Evolutionary conservation across 129 eudicot genomes (phyloP), one percentile per base, ranked within the genome.

Genomic region (Centella asiatica): DNA sequence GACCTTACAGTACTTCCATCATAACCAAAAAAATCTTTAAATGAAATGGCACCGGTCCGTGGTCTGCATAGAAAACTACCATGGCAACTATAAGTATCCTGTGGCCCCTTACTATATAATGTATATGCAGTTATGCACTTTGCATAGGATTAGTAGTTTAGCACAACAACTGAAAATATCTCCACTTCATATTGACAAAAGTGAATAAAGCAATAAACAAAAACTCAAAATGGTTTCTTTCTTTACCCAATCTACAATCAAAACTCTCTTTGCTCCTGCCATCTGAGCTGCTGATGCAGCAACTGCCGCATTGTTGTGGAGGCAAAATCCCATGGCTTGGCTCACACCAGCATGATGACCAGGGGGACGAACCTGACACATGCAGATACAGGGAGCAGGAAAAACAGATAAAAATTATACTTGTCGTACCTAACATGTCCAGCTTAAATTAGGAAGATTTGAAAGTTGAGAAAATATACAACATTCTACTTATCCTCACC

Each of bases 341-440:
- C 76, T 83, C 56, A 92, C 95, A 59, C 99, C 99, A 71, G 99
- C 99, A 80, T 92, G 99, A 76, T 92, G 99, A 65, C 99, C 99
- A 66, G 99, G 99, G 60, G 99, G 99, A 24, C 99, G 94, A 54
- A 92, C 94, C 99, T 92, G 79, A 56, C 57, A 34, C 65, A 62
- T 26, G 64, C 67, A 71, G 53, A 66, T 23, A 48, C 39, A 60
- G 29, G 40, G 44, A 56, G 60, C 52, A 63, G 45, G 6, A 31
- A 4, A 20, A 5, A 25, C n/a, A 33, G 46, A 31, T 19, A 15
- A 27, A 61, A 31, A 20, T 33, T 15, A 48, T 26, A 14, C 32
- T 48, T 25, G 22, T 56, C 6, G 34, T 40, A 56, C 61, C 40
- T 56, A 15, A 29, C 27, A 37, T 6, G 5, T 28, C 6, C 0